Evolutionary conservation across 2,329 filamentous ascomycete species (phyloP), one percentile per base, ranked within the genome.

Genomic region (Leptosphaerulina australis): DNA sequence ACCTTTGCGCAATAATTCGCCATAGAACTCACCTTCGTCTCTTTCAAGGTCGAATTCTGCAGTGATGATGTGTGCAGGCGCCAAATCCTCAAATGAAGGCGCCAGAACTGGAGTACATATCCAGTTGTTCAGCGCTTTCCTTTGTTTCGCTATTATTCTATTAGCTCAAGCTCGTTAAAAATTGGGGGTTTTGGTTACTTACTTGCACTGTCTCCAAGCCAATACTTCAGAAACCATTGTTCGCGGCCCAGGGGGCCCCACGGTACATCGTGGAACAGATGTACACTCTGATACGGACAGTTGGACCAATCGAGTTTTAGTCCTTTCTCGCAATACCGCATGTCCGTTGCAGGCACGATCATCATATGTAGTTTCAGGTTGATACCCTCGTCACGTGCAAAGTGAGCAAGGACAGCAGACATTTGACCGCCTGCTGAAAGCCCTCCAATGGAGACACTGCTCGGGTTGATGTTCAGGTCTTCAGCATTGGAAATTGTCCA

Each of bases 361-460:
- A 55, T 47, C 44, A 58, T 34, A n/a, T 54, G 47, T 20, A 58
- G 15, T 28, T 52, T 58, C 36, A 58, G 48, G 14, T 43, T 17
- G 8, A 58, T 31, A 3, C 55, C 48, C 37, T 49, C 48, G 21
- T 59, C 56, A 11, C 60, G 55, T 2, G 60, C 57, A 18, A 56
- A 39, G 26, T 58, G 48, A 7, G 60, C 50, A 15, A 63, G 49
- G 7, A 59, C 56, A 33, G 41, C 36, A 29, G 53, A 52, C 28
- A 63, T 55, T 53, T 66, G 72, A 1, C 62, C 78, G 8, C 79
- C 79, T 0, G 77, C 76, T 2, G 76, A 79, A 0, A 78, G 72
- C 33, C 78, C 78, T 5, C 78, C 77, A 5, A 78, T 72, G 64
- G 79, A 79, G 22, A 59, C 53, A 18, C 58, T 59, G 24, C 15